Base-by-base conservation (phyloP, 441 rosid genomes). In the Heliophila coronopifolia region DNA sequence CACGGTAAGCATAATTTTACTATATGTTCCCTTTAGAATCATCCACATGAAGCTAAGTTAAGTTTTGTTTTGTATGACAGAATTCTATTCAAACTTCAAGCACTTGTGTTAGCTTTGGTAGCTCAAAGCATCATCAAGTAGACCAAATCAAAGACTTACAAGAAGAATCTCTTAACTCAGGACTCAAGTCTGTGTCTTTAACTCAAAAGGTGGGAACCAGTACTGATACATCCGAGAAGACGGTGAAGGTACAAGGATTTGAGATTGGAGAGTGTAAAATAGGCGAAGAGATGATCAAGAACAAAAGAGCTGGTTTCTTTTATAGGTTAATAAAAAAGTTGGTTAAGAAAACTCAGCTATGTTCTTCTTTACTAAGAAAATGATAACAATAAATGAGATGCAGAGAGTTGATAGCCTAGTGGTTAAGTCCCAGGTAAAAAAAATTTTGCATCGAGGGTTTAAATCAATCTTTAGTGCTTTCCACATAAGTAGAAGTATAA, bases 1-100 rank as follows among this genome's bases (percentile, higher is more conserved):
- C 11, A 53, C 42, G 51, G 72, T 76, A 58, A 54, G 59, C 32
- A 8, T 9, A 9, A 15, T 20, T 23, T 28, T 25, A 18, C 19
- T 46, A 11, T n/a, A n/a, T n/a, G n/a, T n/a, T n/a, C n/a, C n/a
- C n/a, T n/a, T n/a, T n/a, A n/a, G n/a, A n/a, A n/a, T n/a, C n/a
- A n/a, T n/a, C n/a, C n/a, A n/a, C n/a, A n/a, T n/a, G n/a, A n/a
- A n/a, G n/a, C n/a, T n/a, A n/a, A n/a, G n/a, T n/a, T 0, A 30
- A 1, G 8, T 33, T 41, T 17, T 43, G 17, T 42, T 32, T 31
- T 6, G 2, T 41, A 0, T 1, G 0, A 42, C 60, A 54, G 59
- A 7, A 6, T 4, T 54, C 42, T 1, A 42, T 54, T 42, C 1
- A 16, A 14, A 42, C 33, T 42, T 42, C 15, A 9, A 41, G 33